A percentile compares a stretch with the other conserved stretches of the same genome.
Conservation (phyloP, 305 asterid genomes). For the Plantago coronopus region DNA sequence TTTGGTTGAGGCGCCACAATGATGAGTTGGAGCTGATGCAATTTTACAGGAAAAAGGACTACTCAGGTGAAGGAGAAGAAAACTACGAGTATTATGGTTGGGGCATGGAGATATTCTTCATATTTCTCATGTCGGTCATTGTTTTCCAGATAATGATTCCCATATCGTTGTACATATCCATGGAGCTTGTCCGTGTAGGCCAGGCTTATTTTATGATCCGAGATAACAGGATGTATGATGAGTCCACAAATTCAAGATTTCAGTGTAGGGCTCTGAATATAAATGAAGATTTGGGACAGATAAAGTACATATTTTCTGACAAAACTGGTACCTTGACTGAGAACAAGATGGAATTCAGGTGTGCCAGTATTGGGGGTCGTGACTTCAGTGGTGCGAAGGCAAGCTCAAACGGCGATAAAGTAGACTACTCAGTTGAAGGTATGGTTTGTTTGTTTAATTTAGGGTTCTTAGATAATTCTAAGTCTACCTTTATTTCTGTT, state of each 20-base stretch:
- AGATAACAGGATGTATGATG: constrained; percentile 65
- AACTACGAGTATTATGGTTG: constrained; percentile 80
- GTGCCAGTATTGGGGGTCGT: constrained; percentile 87
- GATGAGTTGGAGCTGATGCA: constrained; percentile 75
- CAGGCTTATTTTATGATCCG: constrained; percentile 95
- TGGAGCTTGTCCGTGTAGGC: constrained; percentile 98
- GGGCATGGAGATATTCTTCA: constrained; percentile 86
- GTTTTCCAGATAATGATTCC: constrained; percentile 99
- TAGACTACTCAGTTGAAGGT: constrained; percentile 63
- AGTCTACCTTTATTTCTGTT: not conserved
- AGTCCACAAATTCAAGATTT: constrained; percentile 71
- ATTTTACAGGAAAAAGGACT: constrained; percentile 73
- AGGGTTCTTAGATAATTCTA: not conserved
- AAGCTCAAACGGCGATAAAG: constrained; percentile 38
- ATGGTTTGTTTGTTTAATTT: not conserved
- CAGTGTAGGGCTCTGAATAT: constrained; percentile 96
- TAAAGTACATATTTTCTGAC: constrained; percentile 90
- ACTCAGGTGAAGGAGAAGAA: constrained; percentile 42
- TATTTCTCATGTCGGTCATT: constrained; percentile 89
- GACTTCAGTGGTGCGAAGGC: constrained; percentile 48
- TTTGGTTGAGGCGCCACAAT: constrained; percentile 72
- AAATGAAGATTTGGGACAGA: constrained; percentile 98
- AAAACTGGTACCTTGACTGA: constrained; percentile 97
- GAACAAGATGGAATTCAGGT: constrained; percentile 98
- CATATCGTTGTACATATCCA: constrained; percentile 88